Base-by-base conservation (phyloP, 2,329 filamentous ascomycete species). In the Talaromyces islandicus region DNA sequence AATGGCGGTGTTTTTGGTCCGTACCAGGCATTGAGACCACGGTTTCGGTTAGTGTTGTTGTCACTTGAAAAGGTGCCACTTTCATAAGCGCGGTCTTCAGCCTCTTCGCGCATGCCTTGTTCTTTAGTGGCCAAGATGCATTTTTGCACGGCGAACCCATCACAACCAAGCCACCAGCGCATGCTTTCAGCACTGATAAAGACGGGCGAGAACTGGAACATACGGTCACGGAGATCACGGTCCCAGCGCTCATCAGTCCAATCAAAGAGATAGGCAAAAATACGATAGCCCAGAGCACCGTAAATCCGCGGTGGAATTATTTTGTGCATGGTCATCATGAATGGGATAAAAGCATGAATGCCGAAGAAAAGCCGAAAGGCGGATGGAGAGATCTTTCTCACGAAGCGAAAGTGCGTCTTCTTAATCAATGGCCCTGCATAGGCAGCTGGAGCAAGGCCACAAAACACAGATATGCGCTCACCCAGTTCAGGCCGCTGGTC, bases 121-220 rank as follows among this genome's bases (percentile, higher is more conserved):
- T 92, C 89, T 43, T 84, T 83, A 0, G 92, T 96, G 0, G 90
- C 83, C 7, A 97, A 78, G 56, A 97, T 95, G 70, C 92, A 97
- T 71, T 90, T 91, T 68, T 96, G 91, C 67, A 82, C 86, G 27
- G 85, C 88, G 69, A 96, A 97, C 66, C 92, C 92, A 67, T 94
- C 91, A 4, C 88, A 80, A 0, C 92, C 93, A 0, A 97, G 82
- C 93, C 93, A 97, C 93, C 93, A 97, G 6, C 91, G 83, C 91
- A 97, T 96, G 61, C 87, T 88, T 76, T 97, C 92, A 0, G 91
- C 85, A 66, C 88, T 91, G 56, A 97, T 91, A 68, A 95, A 96
- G 0, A 96, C 91, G 1, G 93, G 93, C 0, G 91, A 87, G 66
- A 96, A 97, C 68, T 94, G 91, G 72, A 97, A 97, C 83, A 95